phyloP scores from a whole-genome alignment of 371 early-diverging fungal species.

The Smittium culicis region DNA sequence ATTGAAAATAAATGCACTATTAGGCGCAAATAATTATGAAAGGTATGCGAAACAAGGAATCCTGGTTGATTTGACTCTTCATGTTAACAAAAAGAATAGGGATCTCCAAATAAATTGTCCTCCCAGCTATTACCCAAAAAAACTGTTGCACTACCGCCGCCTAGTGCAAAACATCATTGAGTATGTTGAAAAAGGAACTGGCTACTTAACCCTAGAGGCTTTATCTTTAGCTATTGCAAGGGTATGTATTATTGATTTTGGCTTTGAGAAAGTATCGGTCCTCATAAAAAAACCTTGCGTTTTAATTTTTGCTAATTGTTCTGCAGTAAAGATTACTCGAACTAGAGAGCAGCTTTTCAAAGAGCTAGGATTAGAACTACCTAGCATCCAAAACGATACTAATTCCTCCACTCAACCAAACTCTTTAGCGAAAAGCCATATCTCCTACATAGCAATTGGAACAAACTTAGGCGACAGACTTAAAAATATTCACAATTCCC shows the following conservation, averaged over 20 bases:
- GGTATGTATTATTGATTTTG: conserved; percentile 58
- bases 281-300: conserved; percentile 85
- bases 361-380: conserved; percentile 9
- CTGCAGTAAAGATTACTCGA: conserved; percentile 82
- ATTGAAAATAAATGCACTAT: conserved; percentile 64
- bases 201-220: conserved; percentile 73
- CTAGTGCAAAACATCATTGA: conserved; percentile 63
- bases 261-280: conserved; percentile 70
- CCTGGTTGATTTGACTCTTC: conserved; percentile 56
- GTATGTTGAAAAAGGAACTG: conserved; percentile 51
- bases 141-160: conserved; percentile 64
- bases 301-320: conserved; percentile 75
- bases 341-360: conserved; percentile 23
- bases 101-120: not conserved
- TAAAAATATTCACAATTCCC: conserved; percentile 58
- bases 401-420: not conserved
- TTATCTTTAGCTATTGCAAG: conserved; percentile 58
- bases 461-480: conserved; percentile 79
- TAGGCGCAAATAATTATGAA: conserved; percentile 94
- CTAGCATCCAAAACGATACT: conserved; percentile 8
- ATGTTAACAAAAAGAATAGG: conserved; percentile 26
- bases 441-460: conserved; percentile 65
- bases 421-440: conserved; percentile 11
- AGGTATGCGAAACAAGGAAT: conserved; percentile 86
- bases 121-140: conserved; percentile 18